Base-by-base conservation (phyloP, 176 grass and related monocot species). In the Otatea glauca region DNA sequence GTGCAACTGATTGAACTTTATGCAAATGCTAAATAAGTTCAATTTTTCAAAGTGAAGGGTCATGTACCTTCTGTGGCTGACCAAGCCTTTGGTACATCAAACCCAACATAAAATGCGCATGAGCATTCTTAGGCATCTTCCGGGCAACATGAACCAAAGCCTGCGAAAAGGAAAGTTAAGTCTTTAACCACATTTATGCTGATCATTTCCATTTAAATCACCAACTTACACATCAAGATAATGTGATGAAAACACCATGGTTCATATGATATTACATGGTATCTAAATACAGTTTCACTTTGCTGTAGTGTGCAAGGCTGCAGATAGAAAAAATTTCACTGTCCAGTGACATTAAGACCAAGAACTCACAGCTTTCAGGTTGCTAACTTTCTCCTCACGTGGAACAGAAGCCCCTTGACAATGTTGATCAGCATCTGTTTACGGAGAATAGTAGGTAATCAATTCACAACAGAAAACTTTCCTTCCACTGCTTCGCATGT, bases 1-100 rank as follows among this genome's bases (percentile, higher is more conserved):
- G 18, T 86, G 82, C 62, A 48, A 67, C 25, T 45, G 27, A 79
- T 81, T 85, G 67, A 83, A 84, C 44, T 83, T 51, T 66, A 86
- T 73, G 71, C 21, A 77, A 43, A 88, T 74, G 72, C 25, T 64
- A 78, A 43, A 69, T 18, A 73, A 21, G 20, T 83, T 73, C 39
- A 84, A 45, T 1, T 75, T 92, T 81, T 61, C 38, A 64, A 53
- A 79, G 62, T 67, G 81, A 47, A 68, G 54, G 27, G 60, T 10
- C 58, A 68, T 78, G 81, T 85, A 96, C 96, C 96, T 99, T 99
- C 70, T 94, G 96, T 86, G 89, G 91, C 88, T 99, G 93, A 86
- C 96, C 93, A 88, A 99, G 88, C 78, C 96, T 94, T 87, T 99
- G 96, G 86, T 99, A 99, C 93, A 96, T 99, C 47, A 99, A 85